Evolutionary conservation across 768 basidiomycete species (phyloP).

Genomic region (Russula griseocarnosa): DNA sequence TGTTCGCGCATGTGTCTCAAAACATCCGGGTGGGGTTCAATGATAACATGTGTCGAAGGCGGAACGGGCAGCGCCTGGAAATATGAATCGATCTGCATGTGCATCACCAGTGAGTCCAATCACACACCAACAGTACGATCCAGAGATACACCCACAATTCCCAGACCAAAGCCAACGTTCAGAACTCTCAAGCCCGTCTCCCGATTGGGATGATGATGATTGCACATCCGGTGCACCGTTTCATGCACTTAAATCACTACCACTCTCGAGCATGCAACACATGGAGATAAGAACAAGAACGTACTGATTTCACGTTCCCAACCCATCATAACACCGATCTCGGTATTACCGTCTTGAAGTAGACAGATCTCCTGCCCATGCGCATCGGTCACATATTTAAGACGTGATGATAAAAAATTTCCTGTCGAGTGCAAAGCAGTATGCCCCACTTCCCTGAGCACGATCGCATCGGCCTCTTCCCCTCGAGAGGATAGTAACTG

Average conservation of each 20-base stretch:
- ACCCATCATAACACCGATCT: slow-evolving; percentile 99
- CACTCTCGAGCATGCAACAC: slow-evolving; percentile 27
- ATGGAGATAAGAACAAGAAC: slow-evolving; percentile 25
- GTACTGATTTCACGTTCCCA: slow-evolving; percentile 87
- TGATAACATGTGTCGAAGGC: slow-evolving; percentile 78
- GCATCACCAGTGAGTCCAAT: slow-evolving; percentile 1
- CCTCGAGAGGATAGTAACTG: slow-evolving; percentile 51
- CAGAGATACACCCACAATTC: slow-evolving; percentile 57
- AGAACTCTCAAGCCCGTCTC: slow-evolving; percentile 57
- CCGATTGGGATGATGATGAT: slow-evolving; percentile 49
- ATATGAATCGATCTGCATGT: slow-evolving; percentile 68
- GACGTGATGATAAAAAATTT: slow-evolving; percentile 64
- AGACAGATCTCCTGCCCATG: slow-evolving; percentile 82
- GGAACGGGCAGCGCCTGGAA: slow-evolving; percentile 62
- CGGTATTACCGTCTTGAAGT: slow-evolving; percentile 56
- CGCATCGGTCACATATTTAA: slow-evolving; percentile 66
- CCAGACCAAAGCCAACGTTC: slow-evolving; percentile 93
- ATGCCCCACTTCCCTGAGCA: slow-evolving; percentile 48
- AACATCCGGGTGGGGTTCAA: slow-evolving; percentile 93
- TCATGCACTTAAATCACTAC: slow-evolving; percentile 54
- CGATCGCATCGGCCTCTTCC: slow-evolving; percentile 34
- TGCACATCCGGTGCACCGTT: slow-evolving; percentile 66
- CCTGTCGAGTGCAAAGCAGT: slow-evolving; percentile 60
- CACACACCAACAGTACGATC: not conserved
- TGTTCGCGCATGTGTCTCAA: slow-evolving; percentile 69